Conservation (phyloP, 257 asterid genomes). For the Coffea canephora region DNA sequence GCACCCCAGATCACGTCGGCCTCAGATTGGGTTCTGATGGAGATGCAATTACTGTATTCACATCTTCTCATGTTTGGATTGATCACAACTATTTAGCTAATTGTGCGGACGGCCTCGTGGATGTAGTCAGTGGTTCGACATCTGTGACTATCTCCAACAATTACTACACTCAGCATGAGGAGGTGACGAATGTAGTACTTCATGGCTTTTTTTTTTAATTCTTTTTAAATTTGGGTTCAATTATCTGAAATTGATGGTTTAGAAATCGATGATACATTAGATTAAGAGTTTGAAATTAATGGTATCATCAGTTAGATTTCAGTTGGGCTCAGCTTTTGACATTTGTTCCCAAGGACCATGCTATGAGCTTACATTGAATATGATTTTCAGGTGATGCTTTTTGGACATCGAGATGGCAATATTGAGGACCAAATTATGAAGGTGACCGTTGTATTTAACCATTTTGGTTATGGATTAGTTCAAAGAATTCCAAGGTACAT, state of each 20-base stretch:
- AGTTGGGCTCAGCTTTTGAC: too few relatives aligned
- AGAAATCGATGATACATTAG: too few relatives aligned
- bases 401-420: conserved; percentile 60
- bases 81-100: conserved; percentile 58
- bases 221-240: too few relatives aligned
- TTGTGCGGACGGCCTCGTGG: conserved; percentile 30
- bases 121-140: conserved; percentile 56
- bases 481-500: conserved; percentile 72
- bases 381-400: not conserved
- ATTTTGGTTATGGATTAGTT: conserved; percentile 67
- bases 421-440: conserved; percentile 54
- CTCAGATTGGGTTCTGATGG: conserved; percentile 8
- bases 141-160: conserved; percentile 58
- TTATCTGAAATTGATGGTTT: too few relatives aligned
- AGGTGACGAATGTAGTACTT: not conserved
- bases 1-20: not conserved
- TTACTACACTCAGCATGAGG: conserved; percentile 19
- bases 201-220: too few relatives aligned
- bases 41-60: conserved; percentile 13
- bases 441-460: conserved; percentile 63
- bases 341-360: too few relatives aligned
- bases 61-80: conserved; percentile 14
- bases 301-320: too few relatives aligned
- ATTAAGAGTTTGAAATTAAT: too few relatives aligned
- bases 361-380: too few relatives aligned